Percentiles rank a stretch among this genome's conserved stretches.
These are phyloP conservation scores for Trichoderma lentiforme DNA, from an alignment of 2,329 filamentous ascomycete species.

Conservation along the genomic window DNA sequence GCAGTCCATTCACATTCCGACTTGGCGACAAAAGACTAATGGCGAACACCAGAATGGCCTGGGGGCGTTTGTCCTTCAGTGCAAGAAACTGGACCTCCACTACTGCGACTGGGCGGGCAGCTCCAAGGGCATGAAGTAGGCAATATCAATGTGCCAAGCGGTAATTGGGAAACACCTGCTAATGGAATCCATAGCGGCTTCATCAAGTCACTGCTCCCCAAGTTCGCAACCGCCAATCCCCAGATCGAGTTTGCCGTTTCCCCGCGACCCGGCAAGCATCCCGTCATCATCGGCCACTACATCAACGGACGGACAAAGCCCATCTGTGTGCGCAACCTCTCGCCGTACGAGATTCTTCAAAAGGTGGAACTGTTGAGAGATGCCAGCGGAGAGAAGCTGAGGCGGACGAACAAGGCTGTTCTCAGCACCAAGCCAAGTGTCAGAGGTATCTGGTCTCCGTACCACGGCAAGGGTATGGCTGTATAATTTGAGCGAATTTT, in stretches of 20 bases:
- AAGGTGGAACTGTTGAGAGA: constrained; percentile 74
- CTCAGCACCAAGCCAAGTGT: constrained; percentile 63
- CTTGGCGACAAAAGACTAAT: constrained; percentile 14
- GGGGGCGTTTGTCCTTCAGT: constrained; percentile 94
- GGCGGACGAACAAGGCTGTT: constrained; percentile 60
- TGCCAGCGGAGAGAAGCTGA: constrained; percentile 72
- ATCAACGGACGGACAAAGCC: constrained; percentile 86
- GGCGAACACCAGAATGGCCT: constrained; percentile 73
- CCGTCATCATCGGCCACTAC: constrained; percentile 83
- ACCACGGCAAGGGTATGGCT: constrained; percentile 57
- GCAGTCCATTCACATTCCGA: not conserved
- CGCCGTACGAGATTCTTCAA: constrained; percentile 73
- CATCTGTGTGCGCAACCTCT: constrained; percentile 84
- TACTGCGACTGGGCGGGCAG: constrained; percentile 97
- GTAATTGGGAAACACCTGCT: not conserved
- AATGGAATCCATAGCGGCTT: constrained; percentile 58
- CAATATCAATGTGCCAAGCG: not conserved
- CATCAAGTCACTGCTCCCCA: constrained; percentile 70
- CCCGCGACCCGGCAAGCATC: constrained; percentile 84
- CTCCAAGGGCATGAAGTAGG: constrained; percentile 90
- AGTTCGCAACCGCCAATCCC: constrained; percentile 78
- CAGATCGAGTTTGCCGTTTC: constrained; percentile 90
- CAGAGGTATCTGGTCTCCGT: constrained; percentile 68
- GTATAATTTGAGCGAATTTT: constrained; percentile 39
- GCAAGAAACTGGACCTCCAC: constrained; percentile 91